Evolutionary conservation across 1,139 yeast genomes (phyloP), one percentile per base, ranked within the genome.

Genomic region (Magnusiomyces starmeri): DNA sequence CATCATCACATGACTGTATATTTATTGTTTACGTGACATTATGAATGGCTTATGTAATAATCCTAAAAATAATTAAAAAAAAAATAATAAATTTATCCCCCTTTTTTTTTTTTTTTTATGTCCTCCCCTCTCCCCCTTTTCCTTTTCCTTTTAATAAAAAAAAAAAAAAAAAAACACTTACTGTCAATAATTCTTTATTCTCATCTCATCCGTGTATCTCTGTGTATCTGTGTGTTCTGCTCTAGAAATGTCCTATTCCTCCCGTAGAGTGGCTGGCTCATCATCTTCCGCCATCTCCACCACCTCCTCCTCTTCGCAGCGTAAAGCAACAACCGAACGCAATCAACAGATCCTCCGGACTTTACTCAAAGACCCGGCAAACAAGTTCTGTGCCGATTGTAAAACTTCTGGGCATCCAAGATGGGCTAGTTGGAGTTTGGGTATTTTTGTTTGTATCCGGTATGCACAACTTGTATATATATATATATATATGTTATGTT

Each of bases 381-480:
- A 92, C 72, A 80, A 78, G 65, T 70, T 72, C 49, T 92, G 98
- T 69, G 95, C 92, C 1, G 98, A 92, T 67, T 92, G 98, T 70
- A 92, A 92, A 67, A 76, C 82, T 0, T 77, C 92, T 18, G 79
- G 85, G 43, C 95, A 90, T 68, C 98, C 98, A 16, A 75, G 98
- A 52, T 92, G 98, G 98, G 96, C 97, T 10, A 83, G 95, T 22
- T 92, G 97, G 97, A 88, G 83, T 61, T 70, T 92, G 54, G 98
- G 98, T 29, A 81, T 95, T 55, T 90, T 92, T 63, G 77, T 92
- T 45, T 92, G 98, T 69, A 92, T 92, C 56, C 57, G 72, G 60
- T 61, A 46, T 6, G 59, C 34, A n/a, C n/a, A n/a, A n/a, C 21
- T 21, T 10, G 26, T 21, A 20, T 29, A 12, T 29, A 26, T 26